Base-by-base conservation (phyloP, 1,284 basidiomycete species). In the Malassezia globosa region DNA sequence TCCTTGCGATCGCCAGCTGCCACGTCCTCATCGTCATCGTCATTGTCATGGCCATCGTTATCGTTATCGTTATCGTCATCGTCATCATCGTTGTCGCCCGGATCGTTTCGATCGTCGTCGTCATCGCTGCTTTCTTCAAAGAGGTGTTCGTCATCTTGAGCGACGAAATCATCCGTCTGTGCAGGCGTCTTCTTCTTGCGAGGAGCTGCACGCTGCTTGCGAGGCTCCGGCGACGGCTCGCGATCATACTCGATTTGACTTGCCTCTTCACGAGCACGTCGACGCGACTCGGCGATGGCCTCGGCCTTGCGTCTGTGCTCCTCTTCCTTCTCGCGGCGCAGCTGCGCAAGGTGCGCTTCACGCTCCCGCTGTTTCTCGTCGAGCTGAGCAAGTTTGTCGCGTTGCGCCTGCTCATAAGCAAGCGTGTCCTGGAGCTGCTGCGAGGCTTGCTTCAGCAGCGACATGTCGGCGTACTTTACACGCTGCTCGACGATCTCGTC, bases 401-500 rank as follows among this genome's bases (percentile, higher is more conserved):
- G 34, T 26, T 57, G 51, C 39, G 57, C 61, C n/a, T 47, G 50
- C 38, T 64, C 64, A 55, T 63, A 56, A 35, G 46, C 52, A 19
- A 54, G 53, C 42, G 65, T 58, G 23, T 69, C 61, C 8, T 55
- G 46, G 1, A 71, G 43, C 11, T 54, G 58, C 41, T 46, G 39
- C 5, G 51, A 34, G 4, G 60, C 58, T 19, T 59, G 56, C 26
- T 60, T 55, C 13, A 67, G 48, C 22, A 66, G 52, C 16, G 61
- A 63, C 19, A 51, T 58, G 26, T 60, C 61, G 31, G 61, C 66
- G 46, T 66, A 71, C 57, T 64, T 59, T 48, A 56, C 56, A 21
- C 68, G 60, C 58, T 71, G 68, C 48, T 69, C 68, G 3, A 70
- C 58, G 3, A 69, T 42, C 23, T 70, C 66, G 11, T 58, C 51